Evolutionary conservation across 73 alveolate genomes (phyloP).

Genomic region (Effrenium voratum): DNA sequence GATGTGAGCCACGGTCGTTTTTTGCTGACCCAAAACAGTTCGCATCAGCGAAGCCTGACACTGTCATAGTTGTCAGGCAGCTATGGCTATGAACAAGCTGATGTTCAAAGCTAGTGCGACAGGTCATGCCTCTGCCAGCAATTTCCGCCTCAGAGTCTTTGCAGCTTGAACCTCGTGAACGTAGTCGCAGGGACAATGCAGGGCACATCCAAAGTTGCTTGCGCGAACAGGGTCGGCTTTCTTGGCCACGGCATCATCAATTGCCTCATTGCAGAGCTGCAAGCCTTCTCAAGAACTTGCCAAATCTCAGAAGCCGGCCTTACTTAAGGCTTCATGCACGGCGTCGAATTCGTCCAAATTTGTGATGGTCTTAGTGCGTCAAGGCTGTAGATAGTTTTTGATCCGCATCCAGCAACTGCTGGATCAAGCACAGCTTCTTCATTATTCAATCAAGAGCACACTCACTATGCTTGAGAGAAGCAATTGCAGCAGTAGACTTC

Average conservation of each 20-base stretch:
- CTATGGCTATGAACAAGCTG: neutral
- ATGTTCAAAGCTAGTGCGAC: neutral
- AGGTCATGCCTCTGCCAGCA: constrained; percentile 49
- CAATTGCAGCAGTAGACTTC: no score
- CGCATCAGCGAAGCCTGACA: constrained; percentile 81
- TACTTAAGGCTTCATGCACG: constrained; percentile 83
- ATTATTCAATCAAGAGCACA: no score
- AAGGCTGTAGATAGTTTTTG: no score
- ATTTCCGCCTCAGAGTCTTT: constrained; percentile 71
- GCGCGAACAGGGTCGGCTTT: constrained; percentile 83
- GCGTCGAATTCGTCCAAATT: constrained; percentile 83
- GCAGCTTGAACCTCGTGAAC: constrained; percentile 81
- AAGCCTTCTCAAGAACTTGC: neutral
- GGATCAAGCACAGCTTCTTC: no score
- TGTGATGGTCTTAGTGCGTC: constrained; percentile 61
- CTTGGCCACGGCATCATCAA: constrained; percentile 79
- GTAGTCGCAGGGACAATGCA: neutral
- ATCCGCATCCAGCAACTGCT: no score
- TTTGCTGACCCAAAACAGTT: constrained; percentile 82
- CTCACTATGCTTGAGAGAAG: no score
- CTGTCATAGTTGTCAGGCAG: neutral
- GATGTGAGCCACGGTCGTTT: constrained; percentile 83
- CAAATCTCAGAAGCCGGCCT: constrained; percentile 13
- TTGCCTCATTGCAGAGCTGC: constrained; percentile 21
- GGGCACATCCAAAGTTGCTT: neutral